phyloP scores from a whole-genome alignment of 306 rosid genomes.

The Castanospermum australe region DNA sequence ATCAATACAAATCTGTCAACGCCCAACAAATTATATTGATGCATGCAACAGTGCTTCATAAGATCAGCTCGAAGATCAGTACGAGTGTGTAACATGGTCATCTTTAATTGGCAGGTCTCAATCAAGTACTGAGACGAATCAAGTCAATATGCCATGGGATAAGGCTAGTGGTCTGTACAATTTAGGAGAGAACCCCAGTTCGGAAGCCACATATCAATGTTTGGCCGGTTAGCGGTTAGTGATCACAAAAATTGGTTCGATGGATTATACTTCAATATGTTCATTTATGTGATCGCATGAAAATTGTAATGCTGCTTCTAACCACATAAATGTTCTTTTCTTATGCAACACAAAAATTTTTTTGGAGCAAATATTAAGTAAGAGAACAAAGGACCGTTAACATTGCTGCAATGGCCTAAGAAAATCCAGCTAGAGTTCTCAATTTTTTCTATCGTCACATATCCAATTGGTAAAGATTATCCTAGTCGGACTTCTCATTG shows the following conservation, averaged over 20 bases:
- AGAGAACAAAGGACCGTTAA: too few species aligned
- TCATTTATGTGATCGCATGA: neutral
- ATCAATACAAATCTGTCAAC: neutral
- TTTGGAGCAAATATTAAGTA: neutral
- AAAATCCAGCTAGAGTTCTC: too few species aligned
- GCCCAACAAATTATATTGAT: neutral
- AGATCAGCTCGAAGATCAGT: neutral
- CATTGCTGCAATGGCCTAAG: too few species aligned
- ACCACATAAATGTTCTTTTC: neutral
- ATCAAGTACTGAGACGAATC: neutral
- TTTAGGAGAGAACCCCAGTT: too few species aligned
- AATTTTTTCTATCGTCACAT: too few species aligned
- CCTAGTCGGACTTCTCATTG: too few species aligned
- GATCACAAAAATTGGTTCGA: too few species aligned
- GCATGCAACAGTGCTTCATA: neutral
- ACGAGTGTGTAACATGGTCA: neutral
- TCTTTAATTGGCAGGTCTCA: neutral
- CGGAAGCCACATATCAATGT: too few species aligned
- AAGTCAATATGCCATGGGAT: neutral
- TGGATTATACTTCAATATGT: too few species aligned
- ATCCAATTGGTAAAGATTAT: too few species aligned
- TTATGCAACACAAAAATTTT: neutral
- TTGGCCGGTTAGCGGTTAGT: too few species aligned
- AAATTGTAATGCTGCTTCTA: neutral
- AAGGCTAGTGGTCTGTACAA: too few species aligned